A percentile compares a stretch with the other conserved stretches of the same genome.
These are phyloP conservation scores for Acer campestre DNA, from an alignment of 345 rosid species.

Conservation along the genomic window DNA sequence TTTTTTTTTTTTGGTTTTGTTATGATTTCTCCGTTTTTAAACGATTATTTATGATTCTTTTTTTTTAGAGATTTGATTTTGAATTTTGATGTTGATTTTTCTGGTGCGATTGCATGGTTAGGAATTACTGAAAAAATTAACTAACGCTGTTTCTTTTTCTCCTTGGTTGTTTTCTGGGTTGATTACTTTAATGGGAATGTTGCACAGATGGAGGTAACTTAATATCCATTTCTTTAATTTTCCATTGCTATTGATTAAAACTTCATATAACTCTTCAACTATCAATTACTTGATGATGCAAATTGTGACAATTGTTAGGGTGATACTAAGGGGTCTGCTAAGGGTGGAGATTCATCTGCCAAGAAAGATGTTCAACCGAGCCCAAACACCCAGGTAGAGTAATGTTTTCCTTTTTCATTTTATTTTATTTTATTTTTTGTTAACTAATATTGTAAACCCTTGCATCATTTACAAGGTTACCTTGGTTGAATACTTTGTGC, in stretches of 20 bases:
- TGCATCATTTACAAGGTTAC: background rate
- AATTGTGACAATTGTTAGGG: constrained; percentile 48
- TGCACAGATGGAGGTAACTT: constrained; percentile 83
- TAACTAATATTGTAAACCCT: background rate
- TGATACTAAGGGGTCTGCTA: constrained; percentile 76
- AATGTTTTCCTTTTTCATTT: background rate
- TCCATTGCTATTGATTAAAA: background rate
- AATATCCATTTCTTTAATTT: constrained; percentile 11
- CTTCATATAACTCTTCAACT: background rate
- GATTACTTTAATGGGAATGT: constrained; percentile 25
- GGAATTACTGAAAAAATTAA: background rate
- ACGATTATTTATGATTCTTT: too few species aligned
- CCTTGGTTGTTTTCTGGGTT: constrained; percentile 1
- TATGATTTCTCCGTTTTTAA: background rate
- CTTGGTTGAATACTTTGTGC: constrained; percentile 9
- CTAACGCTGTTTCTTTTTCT: constrained; percentile 17
- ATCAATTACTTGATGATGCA: constrained; percentile 2
- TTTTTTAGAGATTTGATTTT: background rate
- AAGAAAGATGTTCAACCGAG: constrained; percentile 56
- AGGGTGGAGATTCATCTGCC: constrained; percentile 67
- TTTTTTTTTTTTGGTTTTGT: background rate
- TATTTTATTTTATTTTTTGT: too few species aligned
- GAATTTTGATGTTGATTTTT: background rate
- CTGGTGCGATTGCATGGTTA: background rate
- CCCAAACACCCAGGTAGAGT: constrained; percentile 59